phyloP scores from a whole-genome alignment of 352 stramenopile genomes.

The Peronospora farinosa region DNA sequence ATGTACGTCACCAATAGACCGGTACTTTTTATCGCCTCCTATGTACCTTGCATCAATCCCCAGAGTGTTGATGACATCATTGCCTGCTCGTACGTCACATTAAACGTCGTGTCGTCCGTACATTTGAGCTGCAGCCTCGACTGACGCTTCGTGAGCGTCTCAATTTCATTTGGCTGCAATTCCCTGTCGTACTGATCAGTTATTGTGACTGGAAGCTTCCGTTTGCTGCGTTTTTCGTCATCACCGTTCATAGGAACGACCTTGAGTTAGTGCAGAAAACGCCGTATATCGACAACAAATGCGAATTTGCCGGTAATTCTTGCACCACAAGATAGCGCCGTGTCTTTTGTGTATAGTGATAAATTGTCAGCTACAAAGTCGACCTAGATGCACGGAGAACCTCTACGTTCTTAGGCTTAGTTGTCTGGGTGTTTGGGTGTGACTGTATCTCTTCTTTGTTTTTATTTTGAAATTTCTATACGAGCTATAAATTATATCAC shows the following conservation, averaged over 20 bases:
- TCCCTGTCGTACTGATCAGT: constrained; percentile 13
- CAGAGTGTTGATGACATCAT: constrained; percentile 85
- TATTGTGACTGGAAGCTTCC: constrained; percentile 16
- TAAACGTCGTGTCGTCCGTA: constrained; percentile 54
- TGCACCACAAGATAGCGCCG: too few species aligned
- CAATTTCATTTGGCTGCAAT: constrained; percentile 2
- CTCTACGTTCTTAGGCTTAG: too few species aligned
- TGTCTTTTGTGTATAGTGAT: too few species aligned
- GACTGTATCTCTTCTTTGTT: not conserved
- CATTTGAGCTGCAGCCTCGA: constrained; percentile 76
- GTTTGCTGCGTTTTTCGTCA: constrained; percentile 31
- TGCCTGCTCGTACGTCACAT: constrained; percentile 75
- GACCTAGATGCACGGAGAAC: too few species aligned
- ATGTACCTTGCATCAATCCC: constrained; percentile 65
- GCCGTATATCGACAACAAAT: too few species aligned
- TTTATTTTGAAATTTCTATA: too few species aligned
- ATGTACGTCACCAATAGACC: not conserved
- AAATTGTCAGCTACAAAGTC: too few species aligned
- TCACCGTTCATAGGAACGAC: constrained; percentile 25
- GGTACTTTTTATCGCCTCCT: not conserved
- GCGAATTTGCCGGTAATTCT: too few species aligned
- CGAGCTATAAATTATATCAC: too few species aligned
- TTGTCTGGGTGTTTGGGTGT: constrained; percentile 3
- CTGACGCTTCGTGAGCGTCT: constrained; percentile 11
- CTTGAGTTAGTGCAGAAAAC: constrained; percentile 1